These are phyloP conservation scores for Fraxinus albicans DNA, from an alignment of 305 asterid species.

Conservation along the genomic window DNA sequence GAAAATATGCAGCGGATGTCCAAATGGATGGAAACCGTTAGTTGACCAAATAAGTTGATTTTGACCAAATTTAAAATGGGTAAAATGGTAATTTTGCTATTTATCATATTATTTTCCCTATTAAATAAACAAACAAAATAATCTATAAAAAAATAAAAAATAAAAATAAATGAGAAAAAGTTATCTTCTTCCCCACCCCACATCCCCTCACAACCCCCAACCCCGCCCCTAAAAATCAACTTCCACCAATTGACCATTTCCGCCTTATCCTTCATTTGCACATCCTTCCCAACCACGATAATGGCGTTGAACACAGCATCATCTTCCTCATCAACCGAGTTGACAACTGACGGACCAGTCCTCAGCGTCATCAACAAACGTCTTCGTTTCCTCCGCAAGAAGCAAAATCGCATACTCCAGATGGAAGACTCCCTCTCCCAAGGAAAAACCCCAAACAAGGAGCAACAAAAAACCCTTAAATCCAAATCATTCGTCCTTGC, in stretches of 20 bases:
- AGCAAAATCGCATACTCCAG: constrained; percentile 55
- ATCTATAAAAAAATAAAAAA: too few relatives aligned
- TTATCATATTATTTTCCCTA: too few relatives aligned
- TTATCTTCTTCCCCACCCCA: too few relatives aligned
- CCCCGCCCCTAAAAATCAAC: too few relatives aligned
- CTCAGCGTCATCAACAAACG: constrained; percentile 67
- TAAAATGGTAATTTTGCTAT: too few relatives aligned
- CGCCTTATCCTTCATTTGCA: neutral
- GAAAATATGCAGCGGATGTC: too few relatives aligned
- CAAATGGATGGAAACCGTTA: too few relatives aligned
- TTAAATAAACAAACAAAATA: too few relatives aligned
- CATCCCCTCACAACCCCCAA: too few relatives aligned
- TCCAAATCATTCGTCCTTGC: constrained; percentile 57
- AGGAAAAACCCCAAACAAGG: constrained; percentile 38
- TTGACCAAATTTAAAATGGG: too few relatives aligned
- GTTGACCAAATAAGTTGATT: too few relatives aligned
- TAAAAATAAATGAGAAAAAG: too few relatives aligned
- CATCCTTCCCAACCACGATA: constrained; percentile 3
- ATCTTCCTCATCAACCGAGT: constrained; percentile 34
- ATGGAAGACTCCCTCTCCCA: constrained; percentile 69
- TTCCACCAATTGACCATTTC: neutral
- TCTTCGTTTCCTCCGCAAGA: constrained; percentile 70
- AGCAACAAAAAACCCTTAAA: constrained; percentile 34
- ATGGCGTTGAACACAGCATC: constrained; percentile 42
- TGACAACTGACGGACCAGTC: constrained; percentile 60